Base-by-base conservation (phyloP, 75 land plant genomes). In the Cunninghamia lanceolata region DNA sequence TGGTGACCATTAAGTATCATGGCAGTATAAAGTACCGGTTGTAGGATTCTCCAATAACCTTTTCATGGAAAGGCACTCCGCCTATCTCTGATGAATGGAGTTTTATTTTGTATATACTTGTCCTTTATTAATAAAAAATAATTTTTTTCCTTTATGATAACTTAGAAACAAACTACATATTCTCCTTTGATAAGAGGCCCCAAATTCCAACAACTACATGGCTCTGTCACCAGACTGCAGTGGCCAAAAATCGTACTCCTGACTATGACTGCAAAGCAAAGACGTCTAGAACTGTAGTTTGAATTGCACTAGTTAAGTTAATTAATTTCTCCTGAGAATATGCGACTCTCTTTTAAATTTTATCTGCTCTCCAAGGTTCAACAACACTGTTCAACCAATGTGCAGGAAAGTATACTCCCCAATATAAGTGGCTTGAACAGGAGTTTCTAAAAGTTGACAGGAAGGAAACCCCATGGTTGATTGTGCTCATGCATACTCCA, bases 401-500 rank as follows among this genome's bases (percentile, higher is more conserved):
- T 53, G 9, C 89, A 95, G 96, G 93, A 0, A 95, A 90, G 82
- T 95, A 95, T 75, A 94, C 92, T 25, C 93, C 97, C 35, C 99
- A 97, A 50, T 93, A 91, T 68, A 30, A 73, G 28, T 97, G 96
- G 96, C 94, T 97, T 47, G 88, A 86, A 63, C n/a, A 85, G n/a
- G 97, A 95, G 83, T 85, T 97, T 3, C 68, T 85, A 19, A 92
- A 87, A 36, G 96, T 97, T 35, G 89, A 97, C 88, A 83, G 99
- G 80, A 88, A 46, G 21, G 90, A 89, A 85, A 97, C 99, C 6
- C 98, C 99, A 56, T 97, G 97, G 99, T 85, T 97, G 83, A 94
- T 97, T 85, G 91, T 97, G 47, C 89, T 95, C 9, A 59, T 94
- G 89, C 99, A 97, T 85, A 70, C 91, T 1, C 99, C 99, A 40